Base-by-base conservation (phyloP, 176 grass and related monocot genomes). In the Phragmites australis region DNA sequence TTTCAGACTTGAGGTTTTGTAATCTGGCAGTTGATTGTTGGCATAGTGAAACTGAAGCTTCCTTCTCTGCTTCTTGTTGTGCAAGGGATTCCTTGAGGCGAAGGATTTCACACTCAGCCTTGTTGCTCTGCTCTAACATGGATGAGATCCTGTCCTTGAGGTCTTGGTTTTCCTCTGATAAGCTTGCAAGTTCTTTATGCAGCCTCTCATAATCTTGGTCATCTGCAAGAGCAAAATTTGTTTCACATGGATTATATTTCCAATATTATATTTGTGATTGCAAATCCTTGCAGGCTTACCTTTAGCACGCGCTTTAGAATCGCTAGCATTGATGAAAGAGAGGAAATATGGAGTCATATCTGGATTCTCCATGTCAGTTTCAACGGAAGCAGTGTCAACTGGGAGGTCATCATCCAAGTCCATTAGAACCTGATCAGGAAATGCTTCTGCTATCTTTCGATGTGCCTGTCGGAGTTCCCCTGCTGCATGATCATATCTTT, bases 401-500 rank as follows among this genome's bases (percentile, higher is more conserved):
- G 92, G 81, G 13, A 83, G 65, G 5, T 98, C 95, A 63, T 98
- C 95, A 48, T 92, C 86, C 47, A 92, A 77, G 63, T 94, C 95
- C 31, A 89, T 30, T 25, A 89, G 74, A 70, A 90, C 72, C 58
- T 98, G 86, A 60, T 88, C 89, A 8, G 96, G 90, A 52, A 93
- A 91, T 74, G 87, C 92, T 75, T 93, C 92, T 50, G 87, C 88
- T 81, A 94, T 91, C 47, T 78, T 98, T 23, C 40, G 87, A 75
- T 98, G 86, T 61, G 96, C 93, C 72, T 94, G 92, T 74, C 90
- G 88, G 74, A 98, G 90, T 15, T 89, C 96, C 22, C 92, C 89
- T 56, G 77, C 87, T 48, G 90, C 90, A 86, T 91, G 76, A 44
- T 98, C 92, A 70, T 98, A 95, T 83, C 90, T 90, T 65, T 98